Evolutionary conservation across 257 asterid species (phyloP).

Genomic region (Rhazya stricta): DNA sequence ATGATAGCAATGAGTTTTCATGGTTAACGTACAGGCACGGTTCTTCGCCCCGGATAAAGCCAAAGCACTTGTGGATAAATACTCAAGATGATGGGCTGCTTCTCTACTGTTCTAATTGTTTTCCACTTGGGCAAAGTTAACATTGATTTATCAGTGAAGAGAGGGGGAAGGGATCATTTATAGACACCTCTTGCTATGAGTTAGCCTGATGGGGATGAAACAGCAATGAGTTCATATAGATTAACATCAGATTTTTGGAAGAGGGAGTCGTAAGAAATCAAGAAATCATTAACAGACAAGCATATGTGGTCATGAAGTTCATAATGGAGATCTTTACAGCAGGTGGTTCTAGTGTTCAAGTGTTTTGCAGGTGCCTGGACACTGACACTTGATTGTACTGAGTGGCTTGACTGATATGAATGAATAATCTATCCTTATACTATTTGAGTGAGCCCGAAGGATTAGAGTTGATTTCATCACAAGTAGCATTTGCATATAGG

Average conservation of each 20-base stretch:
- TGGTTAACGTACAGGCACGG: slow-evolving; percentile 56
- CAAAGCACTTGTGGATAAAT: slow-evolving; percentile 64
- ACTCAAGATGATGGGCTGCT: slow-evolving; percentile 40
- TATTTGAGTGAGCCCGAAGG: neutral
- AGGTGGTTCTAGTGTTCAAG: no score
- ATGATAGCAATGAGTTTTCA: neutral
- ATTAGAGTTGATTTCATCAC: neutral
- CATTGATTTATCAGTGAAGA: neutral
- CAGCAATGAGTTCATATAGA: neutral
- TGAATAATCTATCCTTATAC: neutral
- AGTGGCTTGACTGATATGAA: no score
- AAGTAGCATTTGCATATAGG: neutral
- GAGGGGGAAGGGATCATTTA: neutral
- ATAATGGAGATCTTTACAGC: no score
- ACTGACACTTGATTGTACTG: no score
- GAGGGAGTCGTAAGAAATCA: neutral
- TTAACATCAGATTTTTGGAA: neutral
- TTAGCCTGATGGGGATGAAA: neutral
- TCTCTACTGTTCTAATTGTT: neutral
- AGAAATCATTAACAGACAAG: no score
- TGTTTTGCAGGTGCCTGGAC: no score
- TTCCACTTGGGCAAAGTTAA: neutral
- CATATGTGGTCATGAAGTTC: no score
- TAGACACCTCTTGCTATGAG: neutral
- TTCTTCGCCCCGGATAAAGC: slow-evolving; percentile 81